Evolutionary conservation across 441 rosid species (phyloP).

Genomic region (Corymbia calophylla): DNA sequence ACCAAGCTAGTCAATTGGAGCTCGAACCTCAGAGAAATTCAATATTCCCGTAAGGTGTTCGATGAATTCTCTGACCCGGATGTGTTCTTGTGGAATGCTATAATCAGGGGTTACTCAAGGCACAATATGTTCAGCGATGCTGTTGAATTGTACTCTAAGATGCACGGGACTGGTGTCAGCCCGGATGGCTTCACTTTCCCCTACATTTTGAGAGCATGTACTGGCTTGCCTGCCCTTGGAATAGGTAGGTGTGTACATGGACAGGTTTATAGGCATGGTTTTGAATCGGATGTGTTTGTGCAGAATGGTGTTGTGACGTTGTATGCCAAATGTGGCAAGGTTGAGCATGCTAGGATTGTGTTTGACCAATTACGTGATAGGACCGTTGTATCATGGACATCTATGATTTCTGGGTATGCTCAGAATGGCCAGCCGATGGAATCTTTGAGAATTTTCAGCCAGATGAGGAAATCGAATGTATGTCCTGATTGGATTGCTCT

Average conservation of each 20-base stretch:
- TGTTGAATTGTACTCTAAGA: conserved; percentile 37
- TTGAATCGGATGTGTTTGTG: conserved; percentile 54
- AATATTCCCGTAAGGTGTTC: conserved; percentile 54
- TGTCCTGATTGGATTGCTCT: conserved; percentile 67
- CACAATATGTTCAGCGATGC: conserved; percentile 34
- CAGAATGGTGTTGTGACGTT: conserved; percentile 69
- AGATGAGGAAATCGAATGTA: conserved; percentile 46
- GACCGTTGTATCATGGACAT: conserved; percentile 67
- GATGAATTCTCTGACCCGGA: conserved; percentile 57
- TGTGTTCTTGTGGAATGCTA: conserved; percentile 67
- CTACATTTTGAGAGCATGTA: conserved; percentile 52
- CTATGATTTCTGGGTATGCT: conserved; percentile 63
- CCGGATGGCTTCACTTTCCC: conserved; percentile 66
- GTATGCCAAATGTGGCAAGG: conserved; percentile 53
- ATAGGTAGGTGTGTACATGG: conserved; percentile 48
- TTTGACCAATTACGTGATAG: conserved; percentile 44
- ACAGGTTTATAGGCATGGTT: conserved; percentile 53
- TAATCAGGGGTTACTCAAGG: conserved; percentile 51
- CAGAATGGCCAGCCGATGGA: conserved; percentile 63
- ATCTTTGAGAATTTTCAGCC: conserved; percentile 46
- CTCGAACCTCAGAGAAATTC: conserved; percentile 30
- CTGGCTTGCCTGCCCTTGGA: conserved; percentile 27
- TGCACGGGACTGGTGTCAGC: conserved; percentile 39
- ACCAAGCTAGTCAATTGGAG: conserved; percentile 33
- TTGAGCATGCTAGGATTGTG: conserved; percentile 37